Percentiles rank a stretch among this genome's conserved stretches.
These are phyloP conservation scores for Ochromonas danica DNA, from an alignment of 108 stramenopile species.

Conservation along the genomic window DNA sequence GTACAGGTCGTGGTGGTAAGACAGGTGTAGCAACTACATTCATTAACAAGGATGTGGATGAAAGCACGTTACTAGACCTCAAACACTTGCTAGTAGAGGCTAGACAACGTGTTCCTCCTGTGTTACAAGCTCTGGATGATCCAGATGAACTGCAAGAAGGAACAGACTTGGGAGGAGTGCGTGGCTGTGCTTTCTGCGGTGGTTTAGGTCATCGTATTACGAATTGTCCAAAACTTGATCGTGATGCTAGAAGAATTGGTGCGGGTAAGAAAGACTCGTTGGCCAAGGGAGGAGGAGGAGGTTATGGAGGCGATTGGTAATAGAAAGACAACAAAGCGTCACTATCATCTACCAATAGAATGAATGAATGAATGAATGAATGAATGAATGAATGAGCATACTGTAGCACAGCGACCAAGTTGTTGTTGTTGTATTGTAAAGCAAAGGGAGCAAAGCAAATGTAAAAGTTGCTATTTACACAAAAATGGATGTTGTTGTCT, in stretches of 20 bases:
- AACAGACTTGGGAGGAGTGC: conserved; percentile 67
- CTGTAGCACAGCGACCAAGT: too few relatives aligned
- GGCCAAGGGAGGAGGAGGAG: conserved; percentile 73
- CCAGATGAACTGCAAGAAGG: too few relatives aligned
- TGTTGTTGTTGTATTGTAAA: too few relatives aligned
- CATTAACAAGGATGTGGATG: conserved; percentile 81
- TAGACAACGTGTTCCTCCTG: conserved; percentile 95
- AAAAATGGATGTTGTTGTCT: too few relatives aligned
- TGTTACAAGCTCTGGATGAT: conserved; percentile 93
- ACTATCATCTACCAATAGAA: too few relatives aligned
- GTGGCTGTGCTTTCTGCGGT: conserved; percentile 96
- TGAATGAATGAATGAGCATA: too few relatives aligned
- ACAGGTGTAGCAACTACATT: conserved; percentile 99
- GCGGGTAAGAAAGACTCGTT: conserved; percentile 82
- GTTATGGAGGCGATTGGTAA: conserved; percentile 81
- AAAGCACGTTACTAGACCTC: conserved; percentile 86
- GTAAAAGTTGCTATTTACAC: too few relatives aligned
- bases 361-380: too few relatives aligned
- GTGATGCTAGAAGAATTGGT: conserved; percentile 85
- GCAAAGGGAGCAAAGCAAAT: too few relatives aligned
- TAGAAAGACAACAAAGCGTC: too few relatives aligned
- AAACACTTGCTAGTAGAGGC: conserved; percentile 96
- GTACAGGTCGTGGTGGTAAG: conserved; percentile 97
- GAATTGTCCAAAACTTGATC: conserved; percentile 97
- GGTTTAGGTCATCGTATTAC: conserved; percentile 97